Percentiles rank a stretch among this genome's conserved stretches.
Conservation (phyloP, 495 filamentous ascomycete genomes). For the Penicillium nucicola region DNA sequence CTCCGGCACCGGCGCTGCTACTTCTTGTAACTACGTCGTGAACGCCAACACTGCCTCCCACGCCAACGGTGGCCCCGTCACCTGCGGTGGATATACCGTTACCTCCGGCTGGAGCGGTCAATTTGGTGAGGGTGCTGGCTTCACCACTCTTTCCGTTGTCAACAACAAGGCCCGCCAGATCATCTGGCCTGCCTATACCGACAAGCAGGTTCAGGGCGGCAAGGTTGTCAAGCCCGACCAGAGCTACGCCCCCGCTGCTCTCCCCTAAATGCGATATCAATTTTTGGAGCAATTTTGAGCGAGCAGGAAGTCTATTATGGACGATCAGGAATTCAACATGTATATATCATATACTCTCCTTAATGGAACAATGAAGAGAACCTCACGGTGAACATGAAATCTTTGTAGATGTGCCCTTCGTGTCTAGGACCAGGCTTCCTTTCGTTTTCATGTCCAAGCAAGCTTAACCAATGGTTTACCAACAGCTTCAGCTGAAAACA, state of each 20-base stretch:
- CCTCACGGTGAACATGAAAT: too few species aligned
- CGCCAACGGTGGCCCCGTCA: constrained; percentile 32
- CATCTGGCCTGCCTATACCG: constrained; percentile 48
- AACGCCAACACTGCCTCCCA: constrained; percentile 36
- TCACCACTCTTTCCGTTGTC: constrained; percentile 50
- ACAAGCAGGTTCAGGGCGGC: constrained; percentile 43
- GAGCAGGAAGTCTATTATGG: neutral
- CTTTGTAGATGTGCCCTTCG: too few species aligned
- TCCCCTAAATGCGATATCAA: constrained; percentile 17
- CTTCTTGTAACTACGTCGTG: constrained; percentile 40
- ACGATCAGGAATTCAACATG: neutral
- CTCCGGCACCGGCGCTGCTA: constrained; percentile 28
- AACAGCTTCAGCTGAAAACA: too few species aligned
- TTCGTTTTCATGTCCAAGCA: too few species aligned
- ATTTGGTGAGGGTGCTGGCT: constrained; percentile 50
- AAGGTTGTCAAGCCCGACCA: constrained; percentile 49
- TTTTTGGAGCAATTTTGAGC: too few species aligned
- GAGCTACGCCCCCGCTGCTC: constrained; percentile 47
- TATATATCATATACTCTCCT: constrained; percentile 1
- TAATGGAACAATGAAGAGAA: too few species aligned
- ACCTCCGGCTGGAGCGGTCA: constrained; percentile 55
- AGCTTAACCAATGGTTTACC: too few species aligned
- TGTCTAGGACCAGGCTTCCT: too few species aligned
- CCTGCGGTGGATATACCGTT: constrained; percentile 49
- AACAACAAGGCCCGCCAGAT: constrained; percentile 39